Conservation (phyloP, 805 yeast genomes). For the Starmerella davenportii region DNA sequence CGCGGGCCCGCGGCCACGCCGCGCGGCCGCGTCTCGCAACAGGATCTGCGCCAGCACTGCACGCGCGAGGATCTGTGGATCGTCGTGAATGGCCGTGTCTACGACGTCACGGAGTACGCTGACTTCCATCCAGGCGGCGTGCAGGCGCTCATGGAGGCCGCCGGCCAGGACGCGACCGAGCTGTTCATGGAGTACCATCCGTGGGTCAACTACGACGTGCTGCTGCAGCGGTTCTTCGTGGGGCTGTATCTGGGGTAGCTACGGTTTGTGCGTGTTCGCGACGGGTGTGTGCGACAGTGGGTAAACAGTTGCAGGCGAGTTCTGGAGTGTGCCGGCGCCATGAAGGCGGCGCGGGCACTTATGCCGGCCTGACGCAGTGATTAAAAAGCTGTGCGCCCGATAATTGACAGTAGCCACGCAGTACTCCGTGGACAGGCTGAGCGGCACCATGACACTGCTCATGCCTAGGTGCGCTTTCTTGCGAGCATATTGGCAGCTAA, state of each 20-base stretch:
- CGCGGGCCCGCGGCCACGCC: neutral
- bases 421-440: too few relatives aligned
- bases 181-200: constrained; percentile 48
- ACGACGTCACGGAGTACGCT: constrained; percentile 69
- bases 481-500: too few relatives aligned
- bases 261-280: too few relatives aligned
- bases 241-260: constrained; percentile 32
- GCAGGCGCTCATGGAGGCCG: constrained; percentile 54
- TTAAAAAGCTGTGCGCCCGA: too few relatives aligned
- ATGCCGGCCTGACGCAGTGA: too few relatives aligned
- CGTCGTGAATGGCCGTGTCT: constrained; percentile 58
- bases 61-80: constrained; percentile 69
- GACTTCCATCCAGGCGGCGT: constrained; percentile 88
- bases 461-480: too few relatives aligned
- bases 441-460: too few relatives aligned
- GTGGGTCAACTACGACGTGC: constrained; percentile 73
- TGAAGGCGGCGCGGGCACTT: too few relatives aligned
- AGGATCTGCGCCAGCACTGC: constrained; percentile 43
- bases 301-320: too few relatives aligned
- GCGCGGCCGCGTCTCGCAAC: constrained; percentile 25
- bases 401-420: too few relatives aligned
- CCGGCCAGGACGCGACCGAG: constrained; percentile 68
- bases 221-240: constrained; percentile 59
- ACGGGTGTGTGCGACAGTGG: too few relatives aligned
- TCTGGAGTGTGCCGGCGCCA: too few relatives aligned